Base-by-base conservation (phyloP, 2,329 filamentous ascomycete genomes). In the Colletotrichum sp. region DNA sequence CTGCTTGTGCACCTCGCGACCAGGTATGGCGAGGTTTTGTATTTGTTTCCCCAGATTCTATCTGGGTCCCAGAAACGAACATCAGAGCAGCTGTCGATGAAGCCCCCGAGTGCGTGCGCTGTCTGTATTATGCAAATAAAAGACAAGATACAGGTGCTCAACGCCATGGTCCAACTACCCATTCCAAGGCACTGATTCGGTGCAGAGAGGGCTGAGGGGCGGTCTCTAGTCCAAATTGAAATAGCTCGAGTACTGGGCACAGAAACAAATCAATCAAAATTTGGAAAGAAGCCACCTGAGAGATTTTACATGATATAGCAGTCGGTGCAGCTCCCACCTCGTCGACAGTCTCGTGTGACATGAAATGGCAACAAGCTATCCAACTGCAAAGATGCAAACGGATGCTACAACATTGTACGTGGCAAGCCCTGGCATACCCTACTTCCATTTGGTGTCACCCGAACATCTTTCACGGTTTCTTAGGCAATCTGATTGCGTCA, bases 301-400 rank as follows among this genome's bases (percentile, higher is more conserved):
- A 21, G 43, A 3, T 1, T 0, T 0, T 48, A 4, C 1, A 48
- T 48, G 6, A 48, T 21, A 7, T 48, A 48, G 18, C 18, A 48
- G 18, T 7, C 10, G 18, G 1, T 1, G 18, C 9, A n/a, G 18
- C 38, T 48, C 1, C 18, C 3, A 2, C 1, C 2, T n/a, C 5
- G 4, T 12, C 9, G 9, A 48, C 18, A 12, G 9, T 12, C 18
- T 21, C n/a, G 43, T 48, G n/a, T 1, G 6, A 21, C 9, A 48
- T 13, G n/a, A 12, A 3, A 0, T 21, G 38, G 6, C 0, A 0
- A 48, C n/a, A 3, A 48, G 5, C 43, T 0, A 0, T 3, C n/a
- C 43, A 3, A 13, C 18, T n/a, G 18, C 10, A 48, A 48, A 48
- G n/a, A 48, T 48, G 43, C 43, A 48, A 48, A 4, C 43, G n/a